A percentile compares a stretch with the other conserved stretches of the same genome.
Evolutionary conservation across 305 asterid species (phyloP).

Genomic region (Fraxinus floribunda): DNA sequence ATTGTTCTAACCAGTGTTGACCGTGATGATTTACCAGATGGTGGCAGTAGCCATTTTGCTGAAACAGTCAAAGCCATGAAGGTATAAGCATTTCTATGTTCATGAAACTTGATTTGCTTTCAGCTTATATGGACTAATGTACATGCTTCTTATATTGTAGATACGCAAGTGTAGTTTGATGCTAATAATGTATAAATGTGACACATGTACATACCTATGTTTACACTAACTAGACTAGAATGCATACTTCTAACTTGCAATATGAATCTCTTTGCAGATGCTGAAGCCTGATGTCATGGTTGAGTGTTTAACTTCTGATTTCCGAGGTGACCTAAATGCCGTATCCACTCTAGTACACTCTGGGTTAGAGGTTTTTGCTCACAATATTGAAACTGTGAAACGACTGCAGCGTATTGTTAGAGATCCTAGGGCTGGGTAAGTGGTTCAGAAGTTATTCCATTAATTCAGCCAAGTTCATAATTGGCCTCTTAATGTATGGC

Average conservation of each 20-base stretch:
- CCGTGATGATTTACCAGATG: conserved; percentile 94
- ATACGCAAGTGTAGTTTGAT: background rate
- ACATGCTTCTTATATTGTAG: conserved; percentile 5
- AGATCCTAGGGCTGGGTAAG: conserved; percentile 98
- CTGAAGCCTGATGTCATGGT: conserved; percentile 90
- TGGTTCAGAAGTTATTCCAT: conserved; percentile 18
- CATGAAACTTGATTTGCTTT: conserved; percentile 16
- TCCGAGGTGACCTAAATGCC: conserved; percentile 81
- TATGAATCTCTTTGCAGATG: conserved; percentile 45
- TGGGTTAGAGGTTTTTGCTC: conserved; percentile 94
- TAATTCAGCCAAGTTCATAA: conserved; percentile 4
- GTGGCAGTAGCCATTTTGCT: conserved; percentile 96
- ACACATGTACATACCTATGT: background rate
- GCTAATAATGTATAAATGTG: conserved; percentile 10
- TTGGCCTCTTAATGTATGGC: background rate
- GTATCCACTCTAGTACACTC: conserved; percentile 73
- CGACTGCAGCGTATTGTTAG: conserved; percentile 89
- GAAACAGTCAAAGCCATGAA: conserved; percentile 86
- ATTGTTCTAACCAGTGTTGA: conserved; percentile 96
- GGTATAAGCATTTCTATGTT: conserved; percentile 36
- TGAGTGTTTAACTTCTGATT: conserved; percentile 95
- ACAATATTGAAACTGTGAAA: conserved; percentile 85
- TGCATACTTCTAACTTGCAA: conserved; percentile 23
- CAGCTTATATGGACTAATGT: conserved; percentile 8
- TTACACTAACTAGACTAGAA: conserved; percentile 12